Evolutionary conservation across 768 basidiomycete genomes (phyloP).

Genomic region (Clavulina sp.): DNA sequence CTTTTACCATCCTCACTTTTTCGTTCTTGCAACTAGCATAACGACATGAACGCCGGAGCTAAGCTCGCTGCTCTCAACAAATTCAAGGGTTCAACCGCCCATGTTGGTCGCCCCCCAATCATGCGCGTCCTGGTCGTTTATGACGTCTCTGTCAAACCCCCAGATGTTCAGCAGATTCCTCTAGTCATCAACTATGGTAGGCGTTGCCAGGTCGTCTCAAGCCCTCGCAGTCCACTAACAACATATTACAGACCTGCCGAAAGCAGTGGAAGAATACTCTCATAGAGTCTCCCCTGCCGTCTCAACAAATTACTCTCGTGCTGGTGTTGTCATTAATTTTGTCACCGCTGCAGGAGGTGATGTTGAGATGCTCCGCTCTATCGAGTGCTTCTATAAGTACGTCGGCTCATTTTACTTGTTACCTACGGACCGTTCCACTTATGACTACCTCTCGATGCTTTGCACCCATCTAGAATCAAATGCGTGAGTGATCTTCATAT

Average conservation of each 20-base stretch:
- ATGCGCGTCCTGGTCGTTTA: constrained; percentile 79
- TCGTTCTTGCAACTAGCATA: constrained; percentile 35
- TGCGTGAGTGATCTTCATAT: constrained; percentile 38
- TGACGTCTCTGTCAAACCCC: constrained; percentile 80
- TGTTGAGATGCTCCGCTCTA: constrained; percentile 94
- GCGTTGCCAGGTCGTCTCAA: constrained; percentile 7
- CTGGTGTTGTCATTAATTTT: constrained; percentile 89
- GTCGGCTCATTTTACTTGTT: constrained; percentile 14
- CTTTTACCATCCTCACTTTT: not conserved
- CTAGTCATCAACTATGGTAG: constrained; percentile 89
- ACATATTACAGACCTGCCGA: constrained; percentile 51
- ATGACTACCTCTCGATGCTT: not conserved
- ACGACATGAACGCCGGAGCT: constrained; percentile 78
- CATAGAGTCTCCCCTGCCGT: constrained; percentile 76
- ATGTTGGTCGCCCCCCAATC: constrained; percentile 43
- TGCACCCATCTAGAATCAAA: constrained; percentile 44
- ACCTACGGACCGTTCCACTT: not conserved
- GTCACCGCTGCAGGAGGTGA: constrained; percentile 96
- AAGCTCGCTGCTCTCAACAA: constrained; percentile 72
- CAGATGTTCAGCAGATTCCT: constrained; percentile 79
- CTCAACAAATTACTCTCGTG: constrained; percentile 65
- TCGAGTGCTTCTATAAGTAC: constrained; percentile 97
- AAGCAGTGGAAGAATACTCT: constrained; percentile 94
- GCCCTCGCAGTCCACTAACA: not conserved
- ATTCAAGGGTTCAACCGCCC: constrained; percentile 44